Evolutionary conservation across 257 asterid species (phyloP), one percentile per base, ranked within the genome.

Genomic region (Gentiana macrophylla): DNA sequence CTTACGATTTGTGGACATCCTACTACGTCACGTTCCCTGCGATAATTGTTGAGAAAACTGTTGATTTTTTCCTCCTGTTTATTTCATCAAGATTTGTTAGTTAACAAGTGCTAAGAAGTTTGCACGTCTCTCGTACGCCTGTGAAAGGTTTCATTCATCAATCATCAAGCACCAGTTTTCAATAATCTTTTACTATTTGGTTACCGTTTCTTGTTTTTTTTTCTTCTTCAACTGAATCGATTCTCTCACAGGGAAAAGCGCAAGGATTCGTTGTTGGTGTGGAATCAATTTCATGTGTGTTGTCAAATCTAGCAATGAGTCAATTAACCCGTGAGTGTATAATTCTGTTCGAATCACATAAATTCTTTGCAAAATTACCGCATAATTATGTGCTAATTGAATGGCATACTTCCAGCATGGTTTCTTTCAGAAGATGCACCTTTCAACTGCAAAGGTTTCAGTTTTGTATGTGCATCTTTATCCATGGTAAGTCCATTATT

Each of bases 391-490:
- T 11, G 35, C 68, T 32, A 49, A 53, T 45, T 59, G 47, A 38
- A 38, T 74, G 43, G 72, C 46, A 46, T 24, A 24, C 24, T 66
- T 68, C 32, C 96, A 91, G 98, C 94, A 2, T 79, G 82, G 86
- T 91, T 86, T 69, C 75, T 91, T 32, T 91, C 96, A 2, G 57
- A 78, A 56, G 62, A 80, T n/a, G 89, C 98, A 6, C 98, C 98
- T 45, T 91, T 91, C 74, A 35, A 86, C 68, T 91, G 96, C 64
- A 91, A 84, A 72, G 98, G 98, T 61, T 91, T 91, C 80, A 84
- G 98, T 62, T 79, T 91, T 62, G 66, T 91, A 43, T 67, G 84
- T 51, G 98, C 98, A 35, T 82, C 96, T 52, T 57, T 80, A 24
- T 79, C 92, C 78, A 78, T 84, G 81, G 96, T 84, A 82, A 74